Evolutionary conservation across 1,139 yeast species (phyloP), one percentile per base, ranked within the genome.

Genomic region (Arxiozyma bovina): DNA sequence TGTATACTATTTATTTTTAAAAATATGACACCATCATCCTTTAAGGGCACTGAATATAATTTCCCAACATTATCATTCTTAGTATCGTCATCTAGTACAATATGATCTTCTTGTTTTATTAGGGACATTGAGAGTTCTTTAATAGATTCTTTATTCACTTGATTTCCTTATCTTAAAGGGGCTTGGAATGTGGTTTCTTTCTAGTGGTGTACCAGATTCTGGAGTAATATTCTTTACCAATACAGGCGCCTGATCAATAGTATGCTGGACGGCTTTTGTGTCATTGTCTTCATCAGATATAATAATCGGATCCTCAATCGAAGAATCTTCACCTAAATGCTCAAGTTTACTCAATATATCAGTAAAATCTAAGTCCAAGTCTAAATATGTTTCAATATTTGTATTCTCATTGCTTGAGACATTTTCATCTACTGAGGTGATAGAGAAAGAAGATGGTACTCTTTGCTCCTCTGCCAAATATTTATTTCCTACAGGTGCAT

Each of bases 11-110:
- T 73, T 20, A 90, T 76, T 54, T 84, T 76, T 48, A 90, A 74
- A 70, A 87, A 90, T 41, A 90, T 69, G 48, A 89, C 77, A 6
- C 97, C 97, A 55, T 81, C 72, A 67, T 53, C 58, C 3, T 17
- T 23, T 40, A 55, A 42, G 40, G 40, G 40, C 23, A 18, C 42
- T 22, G 46, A 41, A 21, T 43, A 1, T 27, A 27, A 8, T 21
- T 20, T 27, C 3, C 21, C 41, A 5, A 20, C 52, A 17, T 25
- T 20, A 11, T 41, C 45, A 48, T 11, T 11, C 48, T 48, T 43
- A 11, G 6, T 20, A 34, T 52, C 45, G 12, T 40, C 47, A 21
- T 15, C 7, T 15, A 9, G 12, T 38, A 22, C 2, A 43, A 21
- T 15, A 43, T 12, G 6, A 18, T 21, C 22, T 38, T 38, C 49